Conservation (phyloP, 805 yeast species). For the Candida chilensis region DNA sequence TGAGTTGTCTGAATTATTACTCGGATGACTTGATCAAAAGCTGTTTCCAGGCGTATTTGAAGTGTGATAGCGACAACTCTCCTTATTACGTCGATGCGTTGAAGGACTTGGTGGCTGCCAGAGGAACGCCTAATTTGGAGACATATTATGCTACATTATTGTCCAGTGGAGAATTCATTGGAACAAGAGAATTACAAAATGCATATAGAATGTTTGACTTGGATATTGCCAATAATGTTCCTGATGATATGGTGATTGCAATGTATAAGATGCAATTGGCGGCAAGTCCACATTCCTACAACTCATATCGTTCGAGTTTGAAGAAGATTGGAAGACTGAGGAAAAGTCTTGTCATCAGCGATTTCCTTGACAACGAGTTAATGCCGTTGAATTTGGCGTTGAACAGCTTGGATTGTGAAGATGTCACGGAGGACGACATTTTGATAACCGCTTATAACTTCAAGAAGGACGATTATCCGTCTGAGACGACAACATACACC, state of each 20-base stretch:
- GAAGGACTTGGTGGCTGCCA: constrained; percentile 35
- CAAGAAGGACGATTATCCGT: constrained; percentile 39
- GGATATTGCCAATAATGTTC: constrained; percentile 8
- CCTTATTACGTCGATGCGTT: constrained; percentile 55
- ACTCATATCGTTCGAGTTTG: constrained; percentile 20
- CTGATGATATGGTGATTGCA: constrained; percentile 23
- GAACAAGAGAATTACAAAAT: constrained; percentile 19
- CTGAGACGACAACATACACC: constrained; percentile 4
- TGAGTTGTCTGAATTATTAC: constrained; percentile 20
- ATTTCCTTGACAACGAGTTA: constrained; percentile 18
- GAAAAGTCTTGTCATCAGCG: constrained; percentile 9
- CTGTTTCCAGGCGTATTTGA: constrained; percentile 27
- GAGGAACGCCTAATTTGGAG: constrained; percentile 36
- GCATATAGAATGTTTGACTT: constrained; percentile 23
- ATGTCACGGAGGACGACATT: constrained; percentile 46
- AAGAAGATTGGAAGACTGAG: constrained; percentile 15
- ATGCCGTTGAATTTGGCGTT: constrained; percentile 23
- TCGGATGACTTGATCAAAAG: constrained; percentile 29
- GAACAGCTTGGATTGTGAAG: constrained; percentile 26
- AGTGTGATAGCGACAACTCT: constrained; percentile 30
- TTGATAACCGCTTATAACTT: constrained; percentile 68
- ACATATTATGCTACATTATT: constrained; percentile 32
- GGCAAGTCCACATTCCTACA: constrained; percentile 24
- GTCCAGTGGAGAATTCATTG: constrained; percentile 26
- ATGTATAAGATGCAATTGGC: constrained; percentile 19